Evolutionary conservation across 495 filamentous ascomycete species (phyloP).

Genomic region (Podospora anserina): DNA sequence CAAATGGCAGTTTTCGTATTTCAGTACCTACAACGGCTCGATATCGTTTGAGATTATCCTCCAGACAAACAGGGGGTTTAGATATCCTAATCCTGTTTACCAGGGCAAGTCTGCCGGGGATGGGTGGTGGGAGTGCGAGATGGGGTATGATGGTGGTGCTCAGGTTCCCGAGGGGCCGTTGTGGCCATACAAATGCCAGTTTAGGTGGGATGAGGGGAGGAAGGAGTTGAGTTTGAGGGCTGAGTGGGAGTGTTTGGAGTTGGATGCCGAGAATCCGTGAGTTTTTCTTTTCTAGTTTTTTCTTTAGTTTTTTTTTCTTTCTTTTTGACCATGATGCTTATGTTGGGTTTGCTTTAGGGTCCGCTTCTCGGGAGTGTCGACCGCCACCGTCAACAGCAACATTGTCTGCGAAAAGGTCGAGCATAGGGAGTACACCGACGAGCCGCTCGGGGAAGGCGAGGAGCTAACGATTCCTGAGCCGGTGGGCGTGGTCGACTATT

Average conservation of each 20-base stretch:
- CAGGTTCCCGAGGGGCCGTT: conserved; percentile 16
- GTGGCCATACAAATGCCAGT: conserved; percentile 25
- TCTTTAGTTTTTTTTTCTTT: too few species aligned
- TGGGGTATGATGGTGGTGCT: conserved; percentile 21
- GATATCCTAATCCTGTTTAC: conserved; percentile 24
- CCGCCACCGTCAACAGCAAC: neutral
- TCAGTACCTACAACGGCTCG: conserved; percentile 7
- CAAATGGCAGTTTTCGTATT: conserved; percentile 27
- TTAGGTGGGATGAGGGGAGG: conserved; percentile 19
- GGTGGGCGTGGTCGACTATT: neutral
- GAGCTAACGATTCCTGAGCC: neutral
- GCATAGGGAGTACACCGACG: neutral
- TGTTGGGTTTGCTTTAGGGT: neutral
- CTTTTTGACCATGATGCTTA: neutral
- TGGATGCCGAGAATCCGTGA: conserved; percentile 29
- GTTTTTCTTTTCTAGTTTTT: conserved; percentile 11
- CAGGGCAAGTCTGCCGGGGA: conserved; percentile 6
- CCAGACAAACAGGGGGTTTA: conserved; percentile 20
- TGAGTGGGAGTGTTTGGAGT: conserved; percentile 30
- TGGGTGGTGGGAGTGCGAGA: conserved; percentile 24
- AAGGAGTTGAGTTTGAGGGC: conserved; percentile 23
- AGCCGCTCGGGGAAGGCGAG: neutral
- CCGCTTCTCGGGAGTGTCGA: neutral
- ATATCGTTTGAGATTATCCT: conserved; percentile 29
- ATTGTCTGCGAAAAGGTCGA: neutral